Conservation (phyloP, 106 monocot genomes). For the Dendrobium nobile region DNA sequence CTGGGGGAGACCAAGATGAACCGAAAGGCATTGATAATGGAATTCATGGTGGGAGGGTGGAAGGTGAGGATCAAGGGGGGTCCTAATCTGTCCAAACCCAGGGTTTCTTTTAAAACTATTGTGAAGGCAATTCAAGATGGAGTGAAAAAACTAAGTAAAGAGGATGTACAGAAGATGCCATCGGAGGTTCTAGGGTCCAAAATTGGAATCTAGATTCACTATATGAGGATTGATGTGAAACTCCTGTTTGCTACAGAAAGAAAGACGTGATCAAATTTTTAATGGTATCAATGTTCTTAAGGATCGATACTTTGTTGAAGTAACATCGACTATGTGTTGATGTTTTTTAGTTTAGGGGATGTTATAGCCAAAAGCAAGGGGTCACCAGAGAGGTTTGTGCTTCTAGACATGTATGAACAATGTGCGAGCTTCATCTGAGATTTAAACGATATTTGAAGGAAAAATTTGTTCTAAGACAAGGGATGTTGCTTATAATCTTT, state of each 20-base stretch:
- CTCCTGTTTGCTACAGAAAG: conserved; percentile 73
- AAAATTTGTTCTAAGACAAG: too few species aligned
- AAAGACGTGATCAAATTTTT: conserved; percentile 84
- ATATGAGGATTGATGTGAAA: conserved; percentile 28
- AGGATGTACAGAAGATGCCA: conserved; percentile 90
- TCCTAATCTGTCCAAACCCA: too few species aligned
- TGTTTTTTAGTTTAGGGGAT: conserved; percentile 92
- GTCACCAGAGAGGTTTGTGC: too few species aligned
- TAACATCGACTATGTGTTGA: conserved; percentile 58
- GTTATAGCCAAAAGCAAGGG: conserved; percentile 35
- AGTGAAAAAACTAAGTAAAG: conserved; percentile 80
- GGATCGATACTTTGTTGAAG: conserved; percentile 79
- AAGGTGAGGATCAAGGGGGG: too few species aligned
- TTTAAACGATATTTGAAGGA: too few species aligned
- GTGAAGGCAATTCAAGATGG: conserved; percentile 1
- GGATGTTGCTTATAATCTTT: too few species aligned
- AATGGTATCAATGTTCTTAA: conserved; percentile 53
- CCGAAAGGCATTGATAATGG: too few species aligned
- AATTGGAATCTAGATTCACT: conserved; percentile 94
- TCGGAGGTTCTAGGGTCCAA: conserved; percentile 84
- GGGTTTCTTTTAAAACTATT: too few species aligned
- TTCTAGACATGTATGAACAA: too few species aligned
- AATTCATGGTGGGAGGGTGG: too few species aligned
- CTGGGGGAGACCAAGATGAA: too few species aligned
- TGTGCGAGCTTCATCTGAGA: too few species aligned